Conservation (phyloP, 2,329 filamentous ascomycete genomes). For the Karstenula rhodostoma region DNA sequence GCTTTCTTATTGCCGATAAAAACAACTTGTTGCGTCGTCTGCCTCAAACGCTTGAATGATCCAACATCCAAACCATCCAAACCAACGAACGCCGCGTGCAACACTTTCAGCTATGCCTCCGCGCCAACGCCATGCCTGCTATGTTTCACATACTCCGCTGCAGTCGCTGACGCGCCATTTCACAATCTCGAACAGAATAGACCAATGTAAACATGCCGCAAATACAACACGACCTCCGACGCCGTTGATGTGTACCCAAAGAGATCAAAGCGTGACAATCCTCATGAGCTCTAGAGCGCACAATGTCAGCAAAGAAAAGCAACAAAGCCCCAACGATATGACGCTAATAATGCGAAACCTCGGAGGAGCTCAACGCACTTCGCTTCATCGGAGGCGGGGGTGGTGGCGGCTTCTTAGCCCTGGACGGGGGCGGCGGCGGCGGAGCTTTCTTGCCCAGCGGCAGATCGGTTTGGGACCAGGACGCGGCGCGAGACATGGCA, state of each 20-base stretch:
- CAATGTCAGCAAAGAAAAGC: slow-evolving; percentile 25
- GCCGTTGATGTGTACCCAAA: slow-evolving; percentile 2
- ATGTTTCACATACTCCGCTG: slow-evolving; percentile 33
- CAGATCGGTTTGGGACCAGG: slow-evolving; percentile 53
- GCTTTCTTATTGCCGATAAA: slow-evolving; percentile 2
- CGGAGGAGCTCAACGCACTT: slow-evolving; percentile 55
- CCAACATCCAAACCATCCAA: neutral
- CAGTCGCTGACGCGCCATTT: slow-evolving; percentile 23
- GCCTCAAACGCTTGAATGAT: neutral
- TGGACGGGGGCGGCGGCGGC: slow-evolving; percentile 66
- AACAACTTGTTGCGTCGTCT: neutral
- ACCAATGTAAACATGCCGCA: neutral
- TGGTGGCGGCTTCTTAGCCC: slow-evolving; percentile 71
- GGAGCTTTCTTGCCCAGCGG: slow-evolving; percentile 58
- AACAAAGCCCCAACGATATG: slow-evolving; percentile 14
- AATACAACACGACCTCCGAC: neutral
- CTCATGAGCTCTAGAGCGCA: slow-evolving; percentile 26
- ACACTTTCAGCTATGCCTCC: neutral
- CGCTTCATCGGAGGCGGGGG: slow-evolving; percentile 71
- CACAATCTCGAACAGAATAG: neutral
- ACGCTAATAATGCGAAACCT: slow-evolving; percentile 46
- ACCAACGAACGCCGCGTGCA: slow-evolving; percentile 12
- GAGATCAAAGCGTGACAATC: slow-evolving; percentile 12
- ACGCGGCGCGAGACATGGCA: slow-evolving; percentile 59
- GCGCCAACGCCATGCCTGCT: slow-evolving; percentile 15